phyloP scores from a whole-genome alignment of 768 basidiomycete genomes.

The Phlebiopsis gigantea region DNA sequence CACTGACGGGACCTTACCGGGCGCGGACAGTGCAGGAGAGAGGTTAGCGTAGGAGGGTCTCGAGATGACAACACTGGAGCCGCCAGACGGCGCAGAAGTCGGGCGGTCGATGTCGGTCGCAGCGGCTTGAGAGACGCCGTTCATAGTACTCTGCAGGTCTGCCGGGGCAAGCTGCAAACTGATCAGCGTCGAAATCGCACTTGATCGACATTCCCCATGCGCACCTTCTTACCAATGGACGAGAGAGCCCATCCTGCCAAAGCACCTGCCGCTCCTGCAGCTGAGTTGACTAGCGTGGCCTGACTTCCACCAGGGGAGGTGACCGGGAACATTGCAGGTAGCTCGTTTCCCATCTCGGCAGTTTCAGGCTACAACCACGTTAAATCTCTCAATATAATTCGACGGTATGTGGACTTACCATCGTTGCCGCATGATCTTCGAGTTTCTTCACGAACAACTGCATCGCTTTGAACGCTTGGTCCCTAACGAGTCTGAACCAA shows the following conservation, averaged over 20 bases:
- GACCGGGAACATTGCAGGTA: slow-evolving; percentile 7
- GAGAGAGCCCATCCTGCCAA: slow-evolving; percentile 97
- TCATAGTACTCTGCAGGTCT: slow-evolving; percentile 70
- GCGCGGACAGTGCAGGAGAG: slow-evolving; percentile 20
- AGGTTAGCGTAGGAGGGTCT: slow-evolving; percentile 9
- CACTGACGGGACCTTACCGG: slow-evolving; percentile 10
- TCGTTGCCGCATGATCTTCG: slow-evolving; percentile 69
- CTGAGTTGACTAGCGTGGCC: slow-evolving; percentile 68
- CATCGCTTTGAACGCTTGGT: slow-evolving; percentile 93
- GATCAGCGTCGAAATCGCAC: background rate
- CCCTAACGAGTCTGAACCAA: slow-evolving; percentile 70
- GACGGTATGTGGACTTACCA: slow-evolving; percentile 51
- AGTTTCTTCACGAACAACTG: slow-evolving; percentile 83
- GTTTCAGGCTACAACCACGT: slow-evolving; percentile 50
- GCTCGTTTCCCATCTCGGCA: slow-evolving; percentile 24
- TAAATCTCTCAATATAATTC: background rate
- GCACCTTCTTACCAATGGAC: slow-evolving; percentile 77
- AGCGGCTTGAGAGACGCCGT: slow-evolving; percentile 24
- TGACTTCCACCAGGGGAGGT: slow-evolving; percentile 21
- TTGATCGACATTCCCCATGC: slow-evolving; percentile 1
- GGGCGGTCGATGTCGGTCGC: slow-evolving; percentile 31
- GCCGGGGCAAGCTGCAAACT: slow-evolving; percentile 53
- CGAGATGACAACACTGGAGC: slow-evolving; percentile 10
- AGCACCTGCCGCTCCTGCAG: slow-evolving; percentile 87
- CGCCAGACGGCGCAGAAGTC: slow-evolving; percentile 37